Conservation (phyloP, 331 rosid genomes). For the Quercus phellos region DNA sequence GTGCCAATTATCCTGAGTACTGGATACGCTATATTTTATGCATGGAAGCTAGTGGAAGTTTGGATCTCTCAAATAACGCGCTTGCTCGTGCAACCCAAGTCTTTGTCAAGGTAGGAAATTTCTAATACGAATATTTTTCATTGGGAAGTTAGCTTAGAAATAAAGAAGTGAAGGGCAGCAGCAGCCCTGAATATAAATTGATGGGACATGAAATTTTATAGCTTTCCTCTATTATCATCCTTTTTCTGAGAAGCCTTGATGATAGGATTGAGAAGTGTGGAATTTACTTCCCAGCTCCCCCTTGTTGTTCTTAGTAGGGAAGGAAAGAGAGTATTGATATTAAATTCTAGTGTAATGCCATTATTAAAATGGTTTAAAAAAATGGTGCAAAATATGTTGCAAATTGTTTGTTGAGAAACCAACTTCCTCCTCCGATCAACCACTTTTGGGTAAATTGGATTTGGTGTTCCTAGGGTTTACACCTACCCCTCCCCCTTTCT, state of each 20-base stretch:
- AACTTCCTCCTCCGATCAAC: background rate
- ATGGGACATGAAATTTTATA: background rate
- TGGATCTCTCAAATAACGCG: slow-evolving; percentile 92
- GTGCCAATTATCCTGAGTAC: slow-evolving; percentile 96
- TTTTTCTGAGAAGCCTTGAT: background rate
- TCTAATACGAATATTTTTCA: background rate
- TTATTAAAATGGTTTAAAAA: background rate
- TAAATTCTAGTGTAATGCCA: background rate
- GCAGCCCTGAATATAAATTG: background rate
- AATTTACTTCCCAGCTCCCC: background rate
- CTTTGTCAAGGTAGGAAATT: slow-evolving; percentile 79
- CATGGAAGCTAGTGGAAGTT: slow-evolving; percentile 65
- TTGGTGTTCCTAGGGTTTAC: background rate
- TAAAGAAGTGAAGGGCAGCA: background rate
- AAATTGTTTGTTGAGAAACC: background rate
- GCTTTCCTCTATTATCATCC: background rate
- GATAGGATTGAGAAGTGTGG: background rate
- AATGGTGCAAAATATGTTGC: background rate
- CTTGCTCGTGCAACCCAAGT: slow-evolving; percentile 96
- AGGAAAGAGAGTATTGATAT: background rate
- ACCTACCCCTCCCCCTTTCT: background rate
- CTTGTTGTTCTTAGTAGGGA: background rate
- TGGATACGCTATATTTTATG: slow-evolving; percentile 84
- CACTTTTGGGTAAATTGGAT: background rate
- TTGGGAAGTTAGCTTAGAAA: background rate